Base-by-base conservation (phyloP, 371 early-diverging fungal genomes). In the Lichtheimia corymbifera region DNA sequence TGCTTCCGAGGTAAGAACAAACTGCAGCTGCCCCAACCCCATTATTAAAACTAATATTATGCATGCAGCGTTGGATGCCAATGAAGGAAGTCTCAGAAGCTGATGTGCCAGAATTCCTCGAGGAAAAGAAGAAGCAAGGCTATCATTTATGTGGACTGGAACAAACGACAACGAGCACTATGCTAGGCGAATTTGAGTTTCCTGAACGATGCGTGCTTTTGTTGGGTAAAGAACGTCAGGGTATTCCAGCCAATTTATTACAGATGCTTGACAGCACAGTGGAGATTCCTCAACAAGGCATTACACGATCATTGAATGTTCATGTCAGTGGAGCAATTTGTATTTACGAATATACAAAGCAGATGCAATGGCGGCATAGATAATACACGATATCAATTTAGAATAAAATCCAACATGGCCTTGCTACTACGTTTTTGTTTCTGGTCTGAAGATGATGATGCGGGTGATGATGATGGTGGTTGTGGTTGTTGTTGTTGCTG, bases 211-310 rank as follows among this genome's bases (percentile, higher is more conserved):
- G 78, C 43, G 73, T 85, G 0, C 53, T 87, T 18, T 57, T 88
- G 12, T 58, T 87, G 5, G 89, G 82, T 30, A 78, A 80, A 44
- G 87, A 87, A 63, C 59, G 69, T 20, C 68, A 79, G 61, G 88
- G 88, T 9, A 78, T 88, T 12, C 87, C 89, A 42, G 82, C 84
- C 2, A 53, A 74, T 54, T 66, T 85, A 12, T 66, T 88, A 45
- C 81, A 77, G 27, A 64, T 86, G 62, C 62, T 87, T 27, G 89
- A 88, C 62, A 72, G 76, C 30, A 71, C 84, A 9, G 71, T 88
- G 13, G 86, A 88, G 64, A 86, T 88, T 22, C 86, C 86, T 24
- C 89, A 88, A 61, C 84, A 81, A 64, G 89, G 89, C 28, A 72
- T 86, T 14, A 82, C 75, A 2, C 71, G 84, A 30, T 83, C 83